Percentiles rank a stretch among this genome's conserved stretches.
These are phyloP conservation scores for Chytridium lagenaria DNA, from an alignment of 371 early-diverging fungal species.

Conservation along the genomic window DNA sequence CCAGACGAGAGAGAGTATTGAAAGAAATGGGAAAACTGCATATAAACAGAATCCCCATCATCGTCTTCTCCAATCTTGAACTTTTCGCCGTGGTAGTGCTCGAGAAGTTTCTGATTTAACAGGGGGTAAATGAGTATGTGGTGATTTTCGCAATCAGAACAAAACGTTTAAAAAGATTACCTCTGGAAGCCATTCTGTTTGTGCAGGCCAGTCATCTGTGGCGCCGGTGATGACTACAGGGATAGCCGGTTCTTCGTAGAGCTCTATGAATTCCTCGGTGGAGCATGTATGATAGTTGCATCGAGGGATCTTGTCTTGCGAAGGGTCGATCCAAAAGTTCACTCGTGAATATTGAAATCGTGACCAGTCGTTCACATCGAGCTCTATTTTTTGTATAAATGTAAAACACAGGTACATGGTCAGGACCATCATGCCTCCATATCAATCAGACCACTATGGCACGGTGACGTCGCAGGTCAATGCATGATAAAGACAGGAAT, in stretches of 20 bases:
- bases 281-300: slow-evolving; percentile 47
- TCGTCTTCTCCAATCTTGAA: slow-evolving; percentile 86
- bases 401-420: too few species aligned
- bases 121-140: too few species aligned
- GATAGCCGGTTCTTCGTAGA: slow-evolving; percentile 61
- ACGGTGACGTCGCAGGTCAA: background rate
- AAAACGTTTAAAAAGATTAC: slow-evolving; percentile 37
- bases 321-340: slow-evolving; percentile 2
- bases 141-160: background rate
- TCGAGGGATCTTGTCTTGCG: slow-evolving; percentile 30
- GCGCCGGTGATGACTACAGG: slow-evolving; percentile 72
- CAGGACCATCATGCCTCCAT: too few species aligned
- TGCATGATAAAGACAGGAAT: background rate
- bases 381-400: slow-evolving; percentile 20
- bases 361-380: slow-evolving; percentile 5
- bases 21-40: slow-evolving; percentile 58
- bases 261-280: slow-evolving; percentile 64
- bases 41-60: slow-evolving; percentile 72
- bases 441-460: too few species aligned
- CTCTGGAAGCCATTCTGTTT: slow-evolving; percentile 66
- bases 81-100: slow-evolving; percentile 54
- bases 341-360: background rate
- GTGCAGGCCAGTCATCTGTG: slow-evolving; percentile 68
- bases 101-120: slow-evolving; percentile 35
- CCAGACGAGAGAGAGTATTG: slow-evolving; percentile 70